A percentile compares a stretch with the other conserved stretches of the same genome.
These are phyloP conservation scores for Oxalis stricta DNA, from an alignment of 441 rosid species.

Conservation along the genomic window DNA sequence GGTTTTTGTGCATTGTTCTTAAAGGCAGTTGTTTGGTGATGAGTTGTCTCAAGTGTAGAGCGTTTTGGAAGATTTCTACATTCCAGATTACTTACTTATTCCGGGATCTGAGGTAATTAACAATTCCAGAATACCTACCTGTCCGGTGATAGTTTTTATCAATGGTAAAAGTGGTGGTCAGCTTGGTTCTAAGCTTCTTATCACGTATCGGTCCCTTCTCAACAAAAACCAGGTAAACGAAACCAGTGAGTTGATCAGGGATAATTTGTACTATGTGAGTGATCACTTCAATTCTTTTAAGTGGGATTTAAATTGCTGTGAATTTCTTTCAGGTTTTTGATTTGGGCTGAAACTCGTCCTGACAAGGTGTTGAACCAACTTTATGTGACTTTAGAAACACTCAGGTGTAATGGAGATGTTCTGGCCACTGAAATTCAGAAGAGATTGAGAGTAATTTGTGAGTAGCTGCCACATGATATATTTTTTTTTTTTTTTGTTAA, in stretches of 20 bases:
- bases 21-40: too few relatives aligned
- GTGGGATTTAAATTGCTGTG: background rate
- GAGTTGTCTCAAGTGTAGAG: constrained; percentile 4
- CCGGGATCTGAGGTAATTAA: constrained; percentile 11
- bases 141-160: constrained; percentile 37
- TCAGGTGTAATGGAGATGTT: constrained; percentile 19
- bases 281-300: background rate
- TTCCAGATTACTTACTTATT: constrained; percentile 28
- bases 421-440: constrained; percentile 25
- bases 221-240: constrained; percentile 27
- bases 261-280: background rate
- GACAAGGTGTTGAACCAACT: constrained; percentile 26
- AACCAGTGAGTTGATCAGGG: background rate
- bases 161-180: constrained; percentile 43
- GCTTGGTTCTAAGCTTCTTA: constrained; percentile 30
- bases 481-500: background rate
- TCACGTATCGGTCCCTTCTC: constrained; percentile 26
- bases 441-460: constrained; percentile 35
- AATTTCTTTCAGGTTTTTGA: constrained; percentile 25
- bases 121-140: constrained; percentile 13
- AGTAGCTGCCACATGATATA: constrained; percentile 7
- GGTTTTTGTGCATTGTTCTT: too few relatives aligned
- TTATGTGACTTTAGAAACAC: constrained; percentile 17
- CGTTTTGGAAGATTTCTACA: constrained; percentile 12
- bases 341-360: constrained; percentile 26